Evolutionary conservation across 257 asterid species (phyloP).

Genomic region (Oldenlandia corymbosa): DNA sequence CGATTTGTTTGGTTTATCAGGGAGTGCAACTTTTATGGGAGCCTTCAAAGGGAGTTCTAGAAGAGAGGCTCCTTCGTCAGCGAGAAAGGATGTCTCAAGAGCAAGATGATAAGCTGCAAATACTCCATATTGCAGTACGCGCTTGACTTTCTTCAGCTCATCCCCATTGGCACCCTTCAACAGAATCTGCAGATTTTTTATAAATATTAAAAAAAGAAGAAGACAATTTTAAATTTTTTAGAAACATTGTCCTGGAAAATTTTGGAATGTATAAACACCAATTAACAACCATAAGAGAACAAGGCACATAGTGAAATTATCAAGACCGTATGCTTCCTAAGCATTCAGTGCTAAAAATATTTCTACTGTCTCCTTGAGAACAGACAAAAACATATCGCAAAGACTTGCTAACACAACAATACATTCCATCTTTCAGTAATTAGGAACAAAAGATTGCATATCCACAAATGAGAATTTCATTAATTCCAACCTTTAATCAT

Average conservation of each 20-base stretch:
- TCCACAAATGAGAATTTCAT: not conserved
- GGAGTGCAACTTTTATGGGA: conserved; percentile 59
- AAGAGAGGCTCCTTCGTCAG: conserved; percentile 78
- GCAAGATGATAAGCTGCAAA: conserved; percentile 84
- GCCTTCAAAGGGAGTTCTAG: conserved; percentile 59
- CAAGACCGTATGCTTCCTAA: not conserved
- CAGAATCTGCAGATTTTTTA: too few relatives aligned
- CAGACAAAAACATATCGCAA: not conserved
- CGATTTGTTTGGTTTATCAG: conserved; percentile 59
- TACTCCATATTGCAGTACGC: conserved; percentile 56
- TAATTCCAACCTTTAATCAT: not conserved
- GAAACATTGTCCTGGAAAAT: not conserved
- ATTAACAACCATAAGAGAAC: not conserved
- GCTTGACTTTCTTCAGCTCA: conserved; percentile 69
- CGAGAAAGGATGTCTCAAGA: conserved; percentile 76
- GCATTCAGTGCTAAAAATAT: not conserved
- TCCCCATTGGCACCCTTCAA: conserved; percentile 81
- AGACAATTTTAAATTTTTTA: conserved; percentile 13
- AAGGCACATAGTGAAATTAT: not conserved
- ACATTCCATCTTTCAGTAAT: not conserved
- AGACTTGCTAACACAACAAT: not conserved
- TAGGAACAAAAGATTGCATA: too few relatives aligned
- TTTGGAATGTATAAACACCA: not conserved
- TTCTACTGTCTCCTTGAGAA: not conserved
- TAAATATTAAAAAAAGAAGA: conserved; percentile 26